These are phyloP conservation scores for Eimeria tenella DNA, from an alignment of 169 alveolate genomes.

Conservation along the genomic window DNA sequence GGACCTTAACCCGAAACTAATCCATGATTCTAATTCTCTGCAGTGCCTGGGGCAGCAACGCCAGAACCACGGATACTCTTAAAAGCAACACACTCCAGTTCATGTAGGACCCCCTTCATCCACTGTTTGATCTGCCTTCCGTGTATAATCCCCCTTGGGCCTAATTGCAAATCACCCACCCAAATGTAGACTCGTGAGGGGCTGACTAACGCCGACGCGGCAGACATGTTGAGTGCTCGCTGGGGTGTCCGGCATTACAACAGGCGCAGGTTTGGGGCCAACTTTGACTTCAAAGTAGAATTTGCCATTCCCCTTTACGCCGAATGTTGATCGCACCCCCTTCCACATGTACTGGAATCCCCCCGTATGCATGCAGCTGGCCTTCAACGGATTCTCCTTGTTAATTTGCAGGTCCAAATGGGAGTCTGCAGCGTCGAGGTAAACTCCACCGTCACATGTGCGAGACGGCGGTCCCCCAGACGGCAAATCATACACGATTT, in stretches of 20 bases:
- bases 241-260: constrained; percentile 76
- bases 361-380: constrained; percentile 66
- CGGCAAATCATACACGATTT: constrained; percentile 3
- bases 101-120: too few species aligned
- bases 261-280: neutral
- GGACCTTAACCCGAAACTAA: too few species aligned
- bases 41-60: too few species aligned
- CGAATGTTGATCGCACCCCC: constrained; percentile 40
- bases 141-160: too few species aligned
- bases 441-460: neutral
- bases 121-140: too few species aligned
- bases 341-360: constrained; percentile 74
- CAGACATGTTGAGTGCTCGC: constrained; percentile 59
- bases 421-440: constrained; percentile 67
- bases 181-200: constrained; percentile 54
- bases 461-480: neutral
- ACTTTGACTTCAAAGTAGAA: constrained; percentile 49
- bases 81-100: too few species aligned
- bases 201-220: constrained; percentile 72
- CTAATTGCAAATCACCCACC: constrained; percentile 5
- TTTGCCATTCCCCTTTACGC: constrained; percentile 28
- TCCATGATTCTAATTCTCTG: too few species aligned
- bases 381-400: neutral
- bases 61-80: too few species aligned
- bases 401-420: constrained; percentile 63